Base-by-base conservation (phyloP, 108 stramenopile genomes). In the Parietichytrium sp. region DNA sequence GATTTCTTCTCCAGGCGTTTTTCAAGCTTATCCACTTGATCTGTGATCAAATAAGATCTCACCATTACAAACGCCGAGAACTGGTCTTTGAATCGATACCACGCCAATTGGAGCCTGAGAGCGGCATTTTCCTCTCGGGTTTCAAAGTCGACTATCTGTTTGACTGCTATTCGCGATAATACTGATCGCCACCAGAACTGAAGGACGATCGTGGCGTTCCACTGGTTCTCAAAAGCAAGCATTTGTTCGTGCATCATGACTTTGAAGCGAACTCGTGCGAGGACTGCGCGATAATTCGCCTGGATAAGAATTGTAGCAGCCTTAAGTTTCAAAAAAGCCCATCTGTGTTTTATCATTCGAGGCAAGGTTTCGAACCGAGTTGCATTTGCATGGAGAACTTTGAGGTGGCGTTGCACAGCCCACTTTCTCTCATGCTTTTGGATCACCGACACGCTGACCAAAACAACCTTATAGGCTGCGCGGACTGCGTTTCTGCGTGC, bases 281-380 rank as follows among this genome's bases (percentile, higher is more conserved):
- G 61, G 42, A 72, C 61, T n/a, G 38, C 61, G 10, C 61, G 33
- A 27, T 72, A 72, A 27, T 72, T 72, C n/a, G 42, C 61, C 20
- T 72, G 61, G 61, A 72, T 72, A 33, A 72, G 36, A 25, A 72
- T 33, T n/a, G 61, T 72, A 6, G 61, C 61, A n/a, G 61, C 61
- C 61, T 72, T 72, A 42, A 72, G 38, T n/a, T 42, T 10, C 8
- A 6, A 3, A 38, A 72, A 72, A 33, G 38, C 36, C 6, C 36
- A 23, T n/a, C 45, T 45, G 15, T 6, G 20, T 23, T 33, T 33
- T 42, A 33, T 33, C 61, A 72, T 72, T 7, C 61, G 61, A 6
- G 38, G 38, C 42, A 72, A 45, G 61, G 61, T n/a, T 25, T 72
- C 38, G 20, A 72, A 45, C 0, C 38, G 61, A 10, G 45, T 42